phyloP scores from a whole-genome alignment of 2,329 filamentous ascomycete species.

The Neofusicoccum sp. region DNA sequence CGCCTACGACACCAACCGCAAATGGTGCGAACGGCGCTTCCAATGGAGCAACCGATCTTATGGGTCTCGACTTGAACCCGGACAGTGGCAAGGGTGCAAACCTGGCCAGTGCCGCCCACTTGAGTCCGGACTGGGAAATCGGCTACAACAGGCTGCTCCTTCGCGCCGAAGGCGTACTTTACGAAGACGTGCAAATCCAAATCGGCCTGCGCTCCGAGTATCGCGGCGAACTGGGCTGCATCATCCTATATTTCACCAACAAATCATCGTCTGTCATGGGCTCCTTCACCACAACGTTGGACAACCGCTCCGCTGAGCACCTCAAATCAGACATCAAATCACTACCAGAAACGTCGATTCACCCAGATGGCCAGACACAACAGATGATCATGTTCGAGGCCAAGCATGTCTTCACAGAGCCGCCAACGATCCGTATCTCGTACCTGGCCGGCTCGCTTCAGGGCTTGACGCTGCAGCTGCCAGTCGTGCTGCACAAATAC shows the following conservation, averaged over 20 bases:
- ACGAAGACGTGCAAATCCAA: conserved; percentile 93
- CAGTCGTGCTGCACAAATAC: conserved; percentile 87
- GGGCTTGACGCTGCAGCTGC: conserved; percentile 85
- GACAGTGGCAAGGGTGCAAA: conserved; percentile 63
- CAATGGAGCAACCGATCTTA: conserved; percentile 60
- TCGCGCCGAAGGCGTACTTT: conserved; percentile 79
- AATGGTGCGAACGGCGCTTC: conserved; percentile 50
- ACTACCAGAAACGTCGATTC: conserved; percentile 78
- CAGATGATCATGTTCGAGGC: conserved; percentile 95
- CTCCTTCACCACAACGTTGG: conserved; percentile 91
- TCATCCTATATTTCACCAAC: conserved; percentile 96
- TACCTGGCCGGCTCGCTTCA: conserved; percentile 93
- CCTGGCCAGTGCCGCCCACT: conserved; percentile 83
- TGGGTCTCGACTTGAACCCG: conserved; percentile 77
- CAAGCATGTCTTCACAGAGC: conserved; percentile 74
- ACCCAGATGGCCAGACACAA: conserved; percentile 74
- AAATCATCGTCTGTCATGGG: conserved; percentile 81
- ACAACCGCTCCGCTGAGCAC: conserved; percentile 65
- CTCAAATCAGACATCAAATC: conserved; percentile 85
- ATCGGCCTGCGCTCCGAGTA: conserved; percentile 92
- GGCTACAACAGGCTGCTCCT: conserved; percentile 84
- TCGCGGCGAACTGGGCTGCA: conserved; percentile 87
- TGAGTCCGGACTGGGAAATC: conserved; percentile 91
- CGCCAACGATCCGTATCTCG: conserved; percentile 88
- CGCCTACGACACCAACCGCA: conserved; percentile 27